Conservation (phyloP, 805 yeast species). For the Hanseniaspora pseudoguilliermondii region DNA sequence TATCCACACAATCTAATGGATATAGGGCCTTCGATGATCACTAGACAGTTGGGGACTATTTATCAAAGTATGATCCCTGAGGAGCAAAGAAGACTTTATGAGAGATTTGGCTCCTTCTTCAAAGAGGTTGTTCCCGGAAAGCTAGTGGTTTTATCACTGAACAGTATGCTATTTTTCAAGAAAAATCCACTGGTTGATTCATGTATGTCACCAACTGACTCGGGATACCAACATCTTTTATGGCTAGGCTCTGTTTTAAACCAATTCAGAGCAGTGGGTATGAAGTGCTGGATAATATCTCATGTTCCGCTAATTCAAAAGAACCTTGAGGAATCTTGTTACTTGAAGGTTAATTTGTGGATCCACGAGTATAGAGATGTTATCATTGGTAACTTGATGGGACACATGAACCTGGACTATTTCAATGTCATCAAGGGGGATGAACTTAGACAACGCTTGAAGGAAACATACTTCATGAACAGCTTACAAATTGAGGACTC, state of each 20-base stretch:
- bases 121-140: constrained; percentile 68
- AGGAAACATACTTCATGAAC: constrained; percentile 1
- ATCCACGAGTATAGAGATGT: constrained; percentile 70
- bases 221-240: constrained; percentile 62
- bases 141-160: constrained; percentile 66
- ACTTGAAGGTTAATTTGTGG: constrained; percentile 68
- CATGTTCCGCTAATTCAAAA: constrained; percentile 82
- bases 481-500: background rate
- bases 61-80: constrained; percentile 69
- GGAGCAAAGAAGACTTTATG: constrained; percentile 62
- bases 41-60: constrained; percentile 58
- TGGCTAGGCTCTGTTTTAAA: constrained; percentile 69
- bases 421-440: constrained; percentile 63
- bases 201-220: constrained; percentile 59
- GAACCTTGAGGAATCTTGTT: constrained; percentile 61
- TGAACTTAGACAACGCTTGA: constrained; percentile 17
- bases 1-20: constrained; percentile 79
- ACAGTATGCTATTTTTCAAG: constrained; percentile 62
- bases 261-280: constrained; percentile 56
- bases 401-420: constrained; percentile 86
- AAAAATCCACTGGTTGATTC: constrained; percentile 73
- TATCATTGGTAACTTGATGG: constrained; percentile 70
- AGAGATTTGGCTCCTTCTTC: constrained; percentile 61
- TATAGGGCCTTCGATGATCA: constrained; percentile 80
- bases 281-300: constrained; percentile 80